Evolutionary conservation across 2,329 filamentous ascomycete genomes (phyloP).

Genomic region (Arthrobotrys iridis): DNA sequence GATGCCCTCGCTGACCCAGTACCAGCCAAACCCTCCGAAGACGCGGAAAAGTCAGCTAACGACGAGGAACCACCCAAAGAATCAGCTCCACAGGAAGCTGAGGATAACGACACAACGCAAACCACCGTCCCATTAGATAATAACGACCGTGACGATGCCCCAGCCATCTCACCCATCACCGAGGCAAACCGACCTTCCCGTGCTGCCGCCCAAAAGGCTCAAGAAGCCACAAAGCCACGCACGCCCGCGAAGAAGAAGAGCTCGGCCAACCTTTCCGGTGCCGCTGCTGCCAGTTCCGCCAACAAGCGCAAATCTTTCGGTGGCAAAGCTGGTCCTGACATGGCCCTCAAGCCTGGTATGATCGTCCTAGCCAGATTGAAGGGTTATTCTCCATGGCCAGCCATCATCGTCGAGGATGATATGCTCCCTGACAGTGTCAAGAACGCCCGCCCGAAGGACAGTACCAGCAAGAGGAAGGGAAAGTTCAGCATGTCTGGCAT

Average conservation of each 20-base stretch:
- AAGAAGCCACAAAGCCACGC: slow-evolving; percentile 45
- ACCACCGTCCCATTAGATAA: slow-evolving; percentile 16
- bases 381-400: slow-evolving; percentile 93
- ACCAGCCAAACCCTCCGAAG: slow-evolving; percentile 46
- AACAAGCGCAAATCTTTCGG: slow-evolving; percentile 58
- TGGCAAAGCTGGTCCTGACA: slow-evolving; percentile 58
- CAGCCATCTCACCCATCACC: slow-evolving; percentile 11
- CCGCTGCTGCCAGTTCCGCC: slow-evolving; percentile 58
- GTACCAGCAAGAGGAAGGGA: slow-evolving; percentile 55
- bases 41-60: slow-evolving; percentile 32
- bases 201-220: slow-evolving; percentile 48
- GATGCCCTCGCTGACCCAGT: slow-evolving; percentile 21
- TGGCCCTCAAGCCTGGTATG: slow-evolving; percentile 87
- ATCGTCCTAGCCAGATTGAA: slow-evolving; percentile 93
- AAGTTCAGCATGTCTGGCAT: slow-evolving; percentile 49
- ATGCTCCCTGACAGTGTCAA: slow-evolving; percentile 87
- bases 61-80: slow-evolving; percentile 24
- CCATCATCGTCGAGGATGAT: slow-evolving; percentile 90
- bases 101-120: slow-evolving; percentile 48
- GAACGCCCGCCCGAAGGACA: slow-evolving; percentile 70
- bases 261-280: slow-evolving; percentile 56
- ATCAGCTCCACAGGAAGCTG: slow-evolving; percentile 41
- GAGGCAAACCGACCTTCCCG: slow-evolving; percentile 43
- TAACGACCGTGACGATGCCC: not conserved
- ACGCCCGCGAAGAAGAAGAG: slow-evolving; percentile 57